Evolutionary conservation across 176 grass and related monocot genomes (phyloP), one percentile per base, ranked within the genome.

Genomic region (Poa pratensis): DNA sequence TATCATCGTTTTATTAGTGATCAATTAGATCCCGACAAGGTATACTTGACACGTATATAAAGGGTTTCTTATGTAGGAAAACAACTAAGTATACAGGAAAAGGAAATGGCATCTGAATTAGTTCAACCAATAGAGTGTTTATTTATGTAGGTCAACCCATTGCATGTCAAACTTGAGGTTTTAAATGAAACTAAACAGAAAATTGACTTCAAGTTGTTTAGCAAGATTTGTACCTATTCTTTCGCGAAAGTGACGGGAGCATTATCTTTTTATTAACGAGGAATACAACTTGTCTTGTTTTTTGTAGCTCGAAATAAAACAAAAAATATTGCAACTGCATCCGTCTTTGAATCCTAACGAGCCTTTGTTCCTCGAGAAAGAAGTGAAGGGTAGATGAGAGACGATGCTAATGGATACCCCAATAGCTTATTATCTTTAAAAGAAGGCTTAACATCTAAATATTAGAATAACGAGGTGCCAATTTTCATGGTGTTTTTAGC

Each of bases 131-230:
- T 37, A 8, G 37, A 62, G 2, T 15, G 8, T 20, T 49, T 8
- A 70, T 57, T 77, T 18, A 77, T 77, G 28, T 17, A 78, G 0
- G 86, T 62, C 73, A 72, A 63, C 80, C 10, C 30, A 71, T 53
- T 42, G 37, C 37, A 78, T 71, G 17, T 88, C 28, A 78, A 83
- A 78, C 42, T 52, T 4, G 6, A 40, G 35, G 37, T n/a, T 77
- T 20, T 9, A 26, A 30, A 54, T 55, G 63, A 19, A 75, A 64
- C 4, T 7, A n/a, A 6, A 55, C 53, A 72, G 12, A 35, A 35
- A 7, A 14, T 16, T 3, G 6, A 69, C 35, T 76, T 51, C 26
- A 48, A 18, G 32, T 72, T 11, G 16, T 53, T 7, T 18, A 62
- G 27, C 39, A 73, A 79, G 15, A 73, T 10, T 2, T 40, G n/a